Conservation (phyloP, 257 asterid species). For the Misopates orontium region DNA sequence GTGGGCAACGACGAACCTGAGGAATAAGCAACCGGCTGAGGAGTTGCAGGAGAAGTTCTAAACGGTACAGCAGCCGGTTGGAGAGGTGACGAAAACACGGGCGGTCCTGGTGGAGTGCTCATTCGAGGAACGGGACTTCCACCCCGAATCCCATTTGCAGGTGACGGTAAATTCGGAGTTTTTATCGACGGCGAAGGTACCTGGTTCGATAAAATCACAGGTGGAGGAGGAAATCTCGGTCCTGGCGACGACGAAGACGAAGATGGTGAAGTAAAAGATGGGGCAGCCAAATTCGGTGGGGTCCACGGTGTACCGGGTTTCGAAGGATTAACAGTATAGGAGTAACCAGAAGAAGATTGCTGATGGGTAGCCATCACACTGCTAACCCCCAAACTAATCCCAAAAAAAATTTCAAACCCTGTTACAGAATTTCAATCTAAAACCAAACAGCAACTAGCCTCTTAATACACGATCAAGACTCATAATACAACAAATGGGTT, state of each 20-base stretch:
- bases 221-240: conserved; percentile 62
- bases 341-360: conserved; percentile 45
- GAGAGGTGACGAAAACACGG: conserved; percentile 87
- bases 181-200: conserved; percentile 61
- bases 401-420: conserved; percentile 11
- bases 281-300: conserved; percentile 39
- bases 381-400: conserved; percentile 19
- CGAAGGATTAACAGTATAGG: conserved; percentile 36
- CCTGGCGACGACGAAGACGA: conserved; percentile 44
- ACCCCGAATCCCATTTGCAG: conserved; percentile 60
- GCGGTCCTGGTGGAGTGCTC: conserved; percentile 99
- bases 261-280: conserved; percentile 40
- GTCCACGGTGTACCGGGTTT: conserved; percentile 32
- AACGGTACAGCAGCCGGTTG: conserved; percentile 97
- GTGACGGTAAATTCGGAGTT: conserved; percentile 67
- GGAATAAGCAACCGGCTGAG: conserved; percentile 86
- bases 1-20: conserved; percentile 78
- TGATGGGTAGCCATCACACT: conserved; percentile 58
- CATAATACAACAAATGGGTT: background rate
- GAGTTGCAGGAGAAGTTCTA: conserved; percentile 91
- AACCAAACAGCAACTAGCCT: background rate
- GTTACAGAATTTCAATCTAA: conserved; percentile 18
- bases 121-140: conserved; percentile 65
- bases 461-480: background rate
- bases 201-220: conserved; percentile 60